phyloP scores from a whole-genome alignment of 208 protist species.

The Trypanosoma mega region DNA sequence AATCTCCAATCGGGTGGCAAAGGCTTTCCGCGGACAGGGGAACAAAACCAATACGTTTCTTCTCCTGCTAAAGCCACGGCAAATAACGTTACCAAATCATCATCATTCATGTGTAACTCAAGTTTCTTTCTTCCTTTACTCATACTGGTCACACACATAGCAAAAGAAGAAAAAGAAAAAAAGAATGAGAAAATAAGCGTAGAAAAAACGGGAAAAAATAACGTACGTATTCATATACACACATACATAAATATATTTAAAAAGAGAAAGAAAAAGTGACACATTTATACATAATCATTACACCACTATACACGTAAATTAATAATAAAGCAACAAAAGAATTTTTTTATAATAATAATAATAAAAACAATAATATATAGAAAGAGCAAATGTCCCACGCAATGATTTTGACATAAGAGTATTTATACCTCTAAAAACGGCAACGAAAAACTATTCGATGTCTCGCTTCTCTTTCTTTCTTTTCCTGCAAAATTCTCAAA shows the following conservation, averaged over 20 bases:
- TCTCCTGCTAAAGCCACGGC: slow-evolving; percentile 78
- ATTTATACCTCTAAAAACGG: not conserved
- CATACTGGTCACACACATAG: not conserved
- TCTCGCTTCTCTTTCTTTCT: slow-evolving; percentile 1
- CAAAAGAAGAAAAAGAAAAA: no score
- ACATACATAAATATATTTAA: no score
- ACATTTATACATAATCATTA: no score
- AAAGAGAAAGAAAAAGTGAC: slow-evolving; percentile 1
- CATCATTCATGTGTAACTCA: slow-evolving; percentile 3
- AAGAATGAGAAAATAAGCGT: no score
- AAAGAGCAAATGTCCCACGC: not conserved
- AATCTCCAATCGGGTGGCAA: slow-evolving; percentile 53
- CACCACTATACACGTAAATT: no score
- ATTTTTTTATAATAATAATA: slow-evolving; percentile 14
- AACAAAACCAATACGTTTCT: slow-evolving; percentile 76
- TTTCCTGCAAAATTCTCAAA: not conserved
- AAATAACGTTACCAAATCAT: slow-evolving; percentile 46
- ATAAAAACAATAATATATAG: slow-evolving; percentile 3
- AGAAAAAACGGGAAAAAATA: not conserved
- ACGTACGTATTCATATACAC: no score
- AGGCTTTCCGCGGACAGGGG: slow-evolving; percentile 41
- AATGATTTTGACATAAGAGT: not conserved
- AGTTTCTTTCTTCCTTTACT: slow-evolving; percentile 2
- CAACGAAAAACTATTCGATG: not conserved
- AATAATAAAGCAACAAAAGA: no score